A percentile compares a stretch with the other conserved stretches of the same genome.
Evolutionary conservation across 2,329 filamentous ascomycete species (phyloP).

Genomic region (Xylariaceae sp.): DNA sequence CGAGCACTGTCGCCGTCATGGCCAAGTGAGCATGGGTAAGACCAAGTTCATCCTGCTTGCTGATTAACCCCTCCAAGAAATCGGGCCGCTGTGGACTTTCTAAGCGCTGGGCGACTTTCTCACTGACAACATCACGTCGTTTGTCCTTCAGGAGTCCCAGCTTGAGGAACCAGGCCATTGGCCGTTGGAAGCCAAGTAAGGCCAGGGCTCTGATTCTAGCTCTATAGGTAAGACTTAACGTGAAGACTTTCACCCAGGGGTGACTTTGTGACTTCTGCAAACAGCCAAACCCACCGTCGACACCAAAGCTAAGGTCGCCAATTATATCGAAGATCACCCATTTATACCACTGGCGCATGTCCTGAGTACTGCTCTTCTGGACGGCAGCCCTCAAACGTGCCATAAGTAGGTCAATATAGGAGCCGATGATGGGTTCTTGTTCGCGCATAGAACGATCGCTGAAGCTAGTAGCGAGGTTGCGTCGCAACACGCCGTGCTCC

Average conservation of each 20-base stretch:
- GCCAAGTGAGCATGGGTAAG: constrained; percentile 18
- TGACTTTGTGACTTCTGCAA: constrained; percentile 31
- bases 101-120: constrained; percentile 28
- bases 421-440: constrained; percentile 37
- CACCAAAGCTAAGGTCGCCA: constrained; percentile 44
- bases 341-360: constrained; percentile 37
- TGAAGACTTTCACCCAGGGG: constrained; percentile 33
- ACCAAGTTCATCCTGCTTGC: constrained; percentile 25
- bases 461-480: constrained; percentile 37
- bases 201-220: constrained; percentile 11
- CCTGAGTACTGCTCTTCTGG: constrained; percentile 8
- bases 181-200: constrained; percentile 5
- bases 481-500: constrained; percentile 32
- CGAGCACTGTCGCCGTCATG: constrained; percentile 26
- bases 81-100: constrained; percentile 28
- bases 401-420: constrained; percentile 35
- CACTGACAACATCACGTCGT: constrained; percentile 18
- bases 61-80: constrained; percentile 31
- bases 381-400: constrained; percentile 20
- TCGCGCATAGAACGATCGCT: constrained; percentile 36
- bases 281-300: constrained; percentile 34
- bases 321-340: constrained; percentile 40
- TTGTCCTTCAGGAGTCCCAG: constrained; percentile 1
- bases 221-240: constrained; percentile 21
- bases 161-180: constrained; percentile 8